Evolutionary conservation across 345 rosid genomes (phyloP), one percentile per base, ranked within the genome.

Genomic region (Dipteronia sinensis): DNA sequence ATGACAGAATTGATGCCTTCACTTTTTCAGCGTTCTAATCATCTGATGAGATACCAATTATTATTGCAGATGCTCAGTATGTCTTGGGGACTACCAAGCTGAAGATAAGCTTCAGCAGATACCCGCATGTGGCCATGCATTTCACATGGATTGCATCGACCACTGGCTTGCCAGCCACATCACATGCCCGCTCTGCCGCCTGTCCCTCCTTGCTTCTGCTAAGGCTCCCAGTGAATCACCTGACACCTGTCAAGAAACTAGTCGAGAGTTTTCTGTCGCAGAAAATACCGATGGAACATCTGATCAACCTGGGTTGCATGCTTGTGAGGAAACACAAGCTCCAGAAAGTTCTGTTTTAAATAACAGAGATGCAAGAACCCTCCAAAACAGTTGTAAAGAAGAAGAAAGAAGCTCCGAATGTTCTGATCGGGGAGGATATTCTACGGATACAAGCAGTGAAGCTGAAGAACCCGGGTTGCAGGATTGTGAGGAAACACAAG

Each of bases 181-280:
- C n/a, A 94, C 97, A 27, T 94, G 98, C 78, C 98, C 98, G 51
- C 94, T 94, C 75, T 94, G 97, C 77, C 94, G 98, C 58, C 88
- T 89, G 66, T 82, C 98, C 7, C 94, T 94, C 42, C 80, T 91
- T 66, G 80, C 88, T 68, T 56, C 91, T 58, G 25, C 88, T 80
- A 87, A 78, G 69, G 71, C 73, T 25, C 13, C 76, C 1, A 76
- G 38, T 59, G 85, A 84, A 71, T 53, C 80, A 23, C 81, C 78
- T 73, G 73, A 79, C 53, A 75, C 40, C 72, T 85, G 77, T 75
- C 83, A 31, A 74, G 85, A 78, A 75, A 74, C 73, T 59, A 61
- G 22, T 69, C 85, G 1, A 55, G 80, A 56, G 59, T 78, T 78
- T 64, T 71, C 79, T 59, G 64, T 10, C 10, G 34, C 68, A n/a